Evolutionary conservation across 1,284 basidiomycete species (phyloP).

Genomic region (Takashimella koratensis): DNA sequence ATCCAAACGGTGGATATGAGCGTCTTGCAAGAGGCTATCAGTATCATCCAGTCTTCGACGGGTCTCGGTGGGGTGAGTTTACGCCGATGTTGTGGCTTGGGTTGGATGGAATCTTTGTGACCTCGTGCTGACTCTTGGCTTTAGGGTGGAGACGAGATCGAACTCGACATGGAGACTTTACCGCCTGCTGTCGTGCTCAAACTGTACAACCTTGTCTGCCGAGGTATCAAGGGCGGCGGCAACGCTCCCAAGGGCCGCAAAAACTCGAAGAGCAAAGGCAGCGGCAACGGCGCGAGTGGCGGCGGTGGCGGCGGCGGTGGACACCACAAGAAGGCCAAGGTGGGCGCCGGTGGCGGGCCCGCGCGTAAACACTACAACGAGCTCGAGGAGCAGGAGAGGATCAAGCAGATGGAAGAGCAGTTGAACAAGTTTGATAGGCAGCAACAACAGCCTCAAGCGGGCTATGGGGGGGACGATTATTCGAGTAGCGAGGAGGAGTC

Average conservation of each 20-base stretch:
- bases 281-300: not conserved
- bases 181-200: conserved; percentile 78
- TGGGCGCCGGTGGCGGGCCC: conserved; percentile 78
- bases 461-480: conserved; percentile 32
- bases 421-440: conserved; percentile 37
- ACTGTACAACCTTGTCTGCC: conserved; percentile 88
- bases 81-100: no score
- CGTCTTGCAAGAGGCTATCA: conserved; percentile 77
- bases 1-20: conserved; percentile 73
- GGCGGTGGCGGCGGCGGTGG: not conserved
- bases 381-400: conserved; percentile 61
- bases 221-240: conserved; percentile 43
- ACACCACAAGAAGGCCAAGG: conserved; percentile 9
- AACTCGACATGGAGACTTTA: conserved; percentile 88
- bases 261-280: conserved; percentile 16
- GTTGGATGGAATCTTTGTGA: not conserved
- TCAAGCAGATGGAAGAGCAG: conserved; percentile 71
- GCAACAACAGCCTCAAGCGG: conserved; percentile 9
- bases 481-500: conserved; percentile 42
- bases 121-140: conserved; percentile 8
- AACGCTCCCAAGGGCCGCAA: not conserved
- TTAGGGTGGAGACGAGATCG: conserved; percentile 93
- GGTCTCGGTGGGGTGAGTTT: conserved; percentile 80
- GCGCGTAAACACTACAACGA: conserved; percentile 68
- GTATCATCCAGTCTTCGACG: conserved; percentile 86